Evolutionary conservation across 495 filamentous ascomycete species (phyloP), one percentile per base, ranked within the genome.

Genomic region (Aspergillus taichungensis): DNA sequence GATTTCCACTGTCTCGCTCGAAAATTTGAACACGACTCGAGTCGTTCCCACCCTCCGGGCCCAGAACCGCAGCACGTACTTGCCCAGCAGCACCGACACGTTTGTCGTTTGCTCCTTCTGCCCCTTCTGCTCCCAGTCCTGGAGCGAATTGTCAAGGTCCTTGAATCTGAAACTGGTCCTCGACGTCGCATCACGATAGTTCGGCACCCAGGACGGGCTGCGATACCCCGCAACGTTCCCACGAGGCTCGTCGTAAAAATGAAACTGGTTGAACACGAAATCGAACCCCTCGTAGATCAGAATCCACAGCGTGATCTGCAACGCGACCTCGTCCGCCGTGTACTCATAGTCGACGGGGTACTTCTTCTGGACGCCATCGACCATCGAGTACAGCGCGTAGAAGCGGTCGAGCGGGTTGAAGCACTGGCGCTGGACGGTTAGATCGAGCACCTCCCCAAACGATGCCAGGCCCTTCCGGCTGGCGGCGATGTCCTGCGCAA

Each of bases 191-290:
- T 40, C 12, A 8, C 13, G 32, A 36, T 44, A 44, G 29, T 44
- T 24, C 13, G 42, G 42, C 18, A 44, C 42, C 42, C 42, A 44
- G 7, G 42, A 34, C n/a, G 42, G 42, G 12, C 14, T 10, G n/a
- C n/a, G n/a, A n/a, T n/a, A n/a, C n/a, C n/a, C n/a, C 3, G 31
- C 5, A 3, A 12, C 5, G 4, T 28, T 29, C 5, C 9, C 1
- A 1, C 24, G 1, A 6, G 9, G 9, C 3, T 27, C 30, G 6
- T 34, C 42, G 13, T n/a, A 11, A 6, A 36, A 36, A 27, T 12
- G 42, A 36, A 18, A 40, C 38, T 24, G 12, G n/a, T 35, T 14
- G 1, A 34, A 27, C 1, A 36, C 6, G 6, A 44, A 3, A 28
- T 14, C n/a, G 13, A 13, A 8, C 6, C 4, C 30, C 13, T 35